Percentiles rank a stretch among this genome's conserved stretches.
Evolutionary conservation across 768 basidiomycete species (phyloP).

Genomic region (Lactarius tabidus): DNA sequence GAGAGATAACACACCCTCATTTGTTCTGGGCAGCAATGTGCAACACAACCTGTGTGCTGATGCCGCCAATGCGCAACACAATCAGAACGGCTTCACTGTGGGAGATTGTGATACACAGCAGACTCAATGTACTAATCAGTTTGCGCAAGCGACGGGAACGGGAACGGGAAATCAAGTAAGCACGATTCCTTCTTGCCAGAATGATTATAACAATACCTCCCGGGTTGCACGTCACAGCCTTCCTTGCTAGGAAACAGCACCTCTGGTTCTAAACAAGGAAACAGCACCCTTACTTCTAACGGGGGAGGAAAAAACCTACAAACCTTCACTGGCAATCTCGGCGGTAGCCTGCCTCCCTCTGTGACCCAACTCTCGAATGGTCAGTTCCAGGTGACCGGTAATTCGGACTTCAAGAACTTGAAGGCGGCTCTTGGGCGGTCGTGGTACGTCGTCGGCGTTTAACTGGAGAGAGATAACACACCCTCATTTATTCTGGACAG

Average conservation of each 20-base stretch:
- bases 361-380: slow-evolving; percentile 41
- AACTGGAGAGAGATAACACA: background rate
- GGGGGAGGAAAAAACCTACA: slow-evolving; percentile 41
- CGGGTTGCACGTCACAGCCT: too few species aligned
- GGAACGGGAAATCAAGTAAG: too few species aligned
- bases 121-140: slow-evolving; percentile 38
- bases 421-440: slow-evolving; percentile 47
- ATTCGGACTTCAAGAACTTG: slow-evolving; percentile 44
- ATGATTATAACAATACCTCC: too few species aligned
- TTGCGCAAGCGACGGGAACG: too few species aligned
- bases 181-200: too few species aligned
- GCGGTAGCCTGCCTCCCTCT: slow-evolving; percentile 43
- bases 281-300: slow-evolving; percentile 8
- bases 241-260: too few species aligned
- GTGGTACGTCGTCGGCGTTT: slow-evolving; percentile 24
- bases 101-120: slow-evolving; percentile 45
- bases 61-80: slow-evolving; percentile 49
- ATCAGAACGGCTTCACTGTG: slow-evolving; percentile 47
- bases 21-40: slow-evolving; percentile 36
- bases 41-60: slow-evolving; percentile 59
- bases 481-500: slow-evolving; percentile 19
- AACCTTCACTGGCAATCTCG: slow-evolving; percentile 46
- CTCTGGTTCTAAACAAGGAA: too few species aligned
- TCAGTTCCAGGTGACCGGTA: slow-evolving; percentile 48
- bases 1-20: background rate